phyloP scores from a whole-genome alignment of 1,284 basidiomycete species.

The Trametes hirsuta region DNA sequence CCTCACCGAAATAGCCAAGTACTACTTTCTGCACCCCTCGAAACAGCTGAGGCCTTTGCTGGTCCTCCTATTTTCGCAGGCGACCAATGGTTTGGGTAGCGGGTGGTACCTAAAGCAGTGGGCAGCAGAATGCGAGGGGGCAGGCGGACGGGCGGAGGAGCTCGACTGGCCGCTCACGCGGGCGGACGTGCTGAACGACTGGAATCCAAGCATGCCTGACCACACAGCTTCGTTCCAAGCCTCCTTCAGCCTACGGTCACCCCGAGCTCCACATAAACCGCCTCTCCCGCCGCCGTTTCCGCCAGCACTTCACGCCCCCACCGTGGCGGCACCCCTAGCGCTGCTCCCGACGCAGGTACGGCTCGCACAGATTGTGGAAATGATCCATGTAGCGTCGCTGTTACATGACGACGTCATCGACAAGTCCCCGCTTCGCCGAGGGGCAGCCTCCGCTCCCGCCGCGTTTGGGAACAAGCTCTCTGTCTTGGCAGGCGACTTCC shows the following conservation, averaged over 20 bases:
- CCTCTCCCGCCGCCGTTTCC: constrained; percentile 44
- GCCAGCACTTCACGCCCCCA: constrained; percentile 27
- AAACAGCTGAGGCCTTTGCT: constrained; percentile 93
- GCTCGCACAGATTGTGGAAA: constrained; percentile 96
- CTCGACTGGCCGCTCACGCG: constrained; percentile 75
- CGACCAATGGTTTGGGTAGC: constrained; percentile 81
- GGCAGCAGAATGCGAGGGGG: constrained; percentile 48
- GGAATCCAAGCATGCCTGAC: constrained; percentile 81
- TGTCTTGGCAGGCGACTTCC: constrained; percentile 94
- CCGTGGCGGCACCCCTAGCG: constrained; percentile 38
- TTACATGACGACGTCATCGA: constrained; percentile 97
- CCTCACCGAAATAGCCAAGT: constrained; percentile 87
- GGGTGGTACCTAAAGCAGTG: constrained; percentile 52
- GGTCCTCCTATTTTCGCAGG: constrained; percentile 89
- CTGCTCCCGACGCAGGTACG: constrained; percentile 88
- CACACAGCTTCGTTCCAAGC: constrained; percentile 57
- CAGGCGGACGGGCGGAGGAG: constrained; percentile 47
- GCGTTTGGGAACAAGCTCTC: constrained; percentile 96
- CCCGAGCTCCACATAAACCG: constrained; percentile 42
- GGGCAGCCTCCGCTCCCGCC: constrained; percentile 82
- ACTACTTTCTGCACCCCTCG: constrained; percentile 89
- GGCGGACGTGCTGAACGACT: constrained; percentile 82
- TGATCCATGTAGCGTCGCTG: constrained; percentile 97
- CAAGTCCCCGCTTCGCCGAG: constrained; percentile 80
- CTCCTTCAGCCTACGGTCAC: constrained; percentile 48